Evolutionary conservation across 148 eudicot species (phyloP).

Genomic region (Simmondsia chinensis): DNA sequence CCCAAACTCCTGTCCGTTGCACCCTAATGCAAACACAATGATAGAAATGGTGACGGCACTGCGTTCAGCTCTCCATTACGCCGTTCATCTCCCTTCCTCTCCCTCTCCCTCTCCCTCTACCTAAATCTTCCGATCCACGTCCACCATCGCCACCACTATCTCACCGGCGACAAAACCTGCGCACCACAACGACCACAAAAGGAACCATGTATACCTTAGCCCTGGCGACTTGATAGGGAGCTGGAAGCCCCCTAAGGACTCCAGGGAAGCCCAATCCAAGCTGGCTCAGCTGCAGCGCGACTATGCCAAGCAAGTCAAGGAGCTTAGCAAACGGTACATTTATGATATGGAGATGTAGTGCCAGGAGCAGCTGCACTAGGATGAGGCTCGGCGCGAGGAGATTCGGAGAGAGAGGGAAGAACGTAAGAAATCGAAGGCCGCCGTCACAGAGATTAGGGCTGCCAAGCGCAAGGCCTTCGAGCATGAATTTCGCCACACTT

Average conservation of each 20-base stretch:
- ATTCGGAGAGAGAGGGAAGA: conserved; percentile 31
- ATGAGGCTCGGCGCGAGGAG: conserved; percentile 41
- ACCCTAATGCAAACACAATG: too few relatives aligned
- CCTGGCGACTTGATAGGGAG: conserved; percentile 28
- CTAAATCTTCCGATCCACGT: conserved; percentile 17
- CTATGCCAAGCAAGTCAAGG: conserved; percentile 41
- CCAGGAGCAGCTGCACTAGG: conserved; percentile 35
- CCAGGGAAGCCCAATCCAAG: conserved; percentile 30
- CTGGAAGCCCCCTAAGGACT: conserved; percentile 16
- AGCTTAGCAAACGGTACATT: conserved; percentile 38
- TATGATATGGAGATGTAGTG: conserved; percentile 50
- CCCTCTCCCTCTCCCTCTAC: too few relatives aligned
- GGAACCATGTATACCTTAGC: conserved; percentile 27
- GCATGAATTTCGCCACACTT: conserved; percentile 39
- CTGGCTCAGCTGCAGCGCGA: conserved; percentile 41
- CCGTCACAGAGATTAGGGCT: conserved; percentile 38
- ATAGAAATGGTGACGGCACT: too few relatives aligned
- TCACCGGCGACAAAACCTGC: conserved; percentile 11
- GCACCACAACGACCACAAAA: conserved; percentile 22
- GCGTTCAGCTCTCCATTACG: too few relatives aligned
- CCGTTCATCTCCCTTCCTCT: too few relatives aligned
- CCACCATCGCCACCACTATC: conserved; percentile 7
- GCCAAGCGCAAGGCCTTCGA: conserved; percentile 36
- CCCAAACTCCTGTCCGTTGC: too few relatives aligned
- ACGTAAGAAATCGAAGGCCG: conserved; percentile 37